A percentile compares a stretch with the other conserved stretches of the same genome.
phyloP scores from a whole-genome alignment of 2,329 filamentous ascomycete species.

The Penicillium crustosum region DNA sequence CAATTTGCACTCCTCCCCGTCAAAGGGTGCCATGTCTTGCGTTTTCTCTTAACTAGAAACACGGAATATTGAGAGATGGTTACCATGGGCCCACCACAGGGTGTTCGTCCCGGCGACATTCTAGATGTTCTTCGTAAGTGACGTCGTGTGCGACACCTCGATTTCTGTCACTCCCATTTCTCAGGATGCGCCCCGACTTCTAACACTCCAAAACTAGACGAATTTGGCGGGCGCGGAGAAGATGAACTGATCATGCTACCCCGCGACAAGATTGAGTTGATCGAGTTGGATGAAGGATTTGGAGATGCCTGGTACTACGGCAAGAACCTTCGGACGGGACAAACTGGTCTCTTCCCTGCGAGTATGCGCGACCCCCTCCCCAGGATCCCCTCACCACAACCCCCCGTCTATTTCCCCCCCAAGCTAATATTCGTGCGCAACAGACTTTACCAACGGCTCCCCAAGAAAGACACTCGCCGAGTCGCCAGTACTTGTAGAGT shows the following conservation, averaged over 20 bases:
- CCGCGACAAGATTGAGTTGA: constrained; percentile 64
- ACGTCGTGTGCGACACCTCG: constrained; percentile 10
- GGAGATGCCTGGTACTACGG: constrained; percentile 66
- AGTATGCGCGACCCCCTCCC: constrained; percentile 33
- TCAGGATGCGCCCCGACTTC: constrained; percentile 10
- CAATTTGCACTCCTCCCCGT: constrained; percentile 6
- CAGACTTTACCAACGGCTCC: constrained; percentile 21
- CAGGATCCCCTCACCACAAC: background rate
- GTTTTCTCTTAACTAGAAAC: constrained; percentile 13
- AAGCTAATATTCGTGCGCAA: background rate
- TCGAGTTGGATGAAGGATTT: constrained; percentile 66
- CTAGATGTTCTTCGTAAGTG: constrained; percentile 49
- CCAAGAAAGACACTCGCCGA: constrained; percentile 6
- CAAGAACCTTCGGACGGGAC: constrained; percentile 44
- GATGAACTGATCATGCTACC: constrained; percentile 89
- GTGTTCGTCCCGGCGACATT: constrained; percentile 43
- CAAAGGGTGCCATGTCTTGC: constrained; percentile 35
- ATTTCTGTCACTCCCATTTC: background rate
- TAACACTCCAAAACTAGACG: constrained; percentile 59
- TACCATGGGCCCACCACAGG: constrained; percentile 32
- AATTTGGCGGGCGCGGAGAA: constrained; percentile 85
- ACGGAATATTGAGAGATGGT: constrained; percentile 11
- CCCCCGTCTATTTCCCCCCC: background rate
- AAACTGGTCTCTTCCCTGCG: constrained; percentile 50
- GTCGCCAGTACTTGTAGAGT: constrained; percentile 11